Conservation (phyloP, 2,329 filamentous ascomycete genomes). For the Didymosphaeria variabile region DNA sequence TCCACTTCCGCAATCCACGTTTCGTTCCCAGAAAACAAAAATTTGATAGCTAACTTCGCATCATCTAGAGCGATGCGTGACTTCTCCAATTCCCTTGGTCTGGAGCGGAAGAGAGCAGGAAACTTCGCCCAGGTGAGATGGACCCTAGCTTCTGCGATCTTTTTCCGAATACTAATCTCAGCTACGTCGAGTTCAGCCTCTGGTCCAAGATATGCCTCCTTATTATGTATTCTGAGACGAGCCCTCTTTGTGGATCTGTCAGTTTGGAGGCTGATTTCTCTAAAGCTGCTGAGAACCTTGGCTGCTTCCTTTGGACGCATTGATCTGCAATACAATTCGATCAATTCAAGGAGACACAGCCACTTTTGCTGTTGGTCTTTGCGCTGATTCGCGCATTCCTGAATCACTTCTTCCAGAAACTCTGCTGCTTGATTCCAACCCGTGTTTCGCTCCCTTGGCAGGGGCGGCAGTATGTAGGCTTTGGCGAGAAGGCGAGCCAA, state of each 20-base stretch:
- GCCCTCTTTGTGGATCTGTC: neutral
- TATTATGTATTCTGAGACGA: no score
- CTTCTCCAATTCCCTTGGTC: neutral
- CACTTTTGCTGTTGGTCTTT: neutral
- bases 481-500: neutral
- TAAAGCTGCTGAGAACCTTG: neutral
- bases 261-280: neutral
- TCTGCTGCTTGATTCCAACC: neutral
- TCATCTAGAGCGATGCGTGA: neutral
- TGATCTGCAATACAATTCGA: neutral
- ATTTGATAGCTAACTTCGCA: neutral
- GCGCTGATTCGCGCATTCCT: neutral
- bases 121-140: neutral
- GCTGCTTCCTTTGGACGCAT: neutral
- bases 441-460: neutral
- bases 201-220: no score
- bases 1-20: neutral
- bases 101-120: neutral
- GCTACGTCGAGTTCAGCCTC: no score
- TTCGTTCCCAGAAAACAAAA: neutral
- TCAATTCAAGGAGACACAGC: neutral
- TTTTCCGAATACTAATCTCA: neutral
- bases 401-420: neutral
- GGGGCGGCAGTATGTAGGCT: neutral
- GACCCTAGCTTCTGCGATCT: neutral